These are phyloP conservation scores for Neurospora sp. DNA, from an alignment of 495 filamentous ascomycete species.

Conservation along the genomic window DNA sequence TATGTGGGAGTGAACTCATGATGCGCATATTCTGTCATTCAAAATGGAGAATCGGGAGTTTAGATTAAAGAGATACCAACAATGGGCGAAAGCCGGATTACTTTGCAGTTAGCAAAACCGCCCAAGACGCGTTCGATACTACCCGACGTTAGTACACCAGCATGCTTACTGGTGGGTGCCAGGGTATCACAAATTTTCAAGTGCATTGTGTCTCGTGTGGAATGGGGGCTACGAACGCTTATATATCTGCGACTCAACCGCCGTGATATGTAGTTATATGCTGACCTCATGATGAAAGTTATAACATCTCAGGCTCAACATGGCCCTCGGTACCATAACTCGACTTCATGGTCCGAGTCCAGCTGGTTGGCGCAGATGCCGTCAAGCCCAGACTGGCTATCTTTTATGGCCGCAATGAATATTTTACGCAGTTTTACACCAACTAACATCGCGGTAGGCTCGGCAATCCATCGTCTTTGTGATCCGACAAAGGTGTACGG, in stretches of 20 bases:
- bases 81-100: neutral
- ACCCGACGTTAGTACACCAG: neutral
- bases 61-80: neutral
- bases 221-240: neutral
- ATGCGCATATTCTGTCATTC: neutral
- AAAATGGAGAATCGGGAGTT: neutral
- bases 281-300: neutral
- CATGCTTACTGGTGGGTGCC: neutral
- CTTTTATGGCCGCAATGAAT: neutral
- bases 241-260: neutral
- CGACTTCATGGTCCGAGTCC: neutral
- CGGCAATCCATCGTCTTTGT: neutral
- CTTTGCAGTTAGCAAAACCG: neutral
- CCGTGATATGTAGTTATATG: neutral
- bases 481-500: neutral
- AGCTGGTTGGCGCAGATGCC: neutral
- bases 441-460: neutral
- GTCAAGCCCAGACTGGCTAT: neutral
- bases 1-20: neutral
- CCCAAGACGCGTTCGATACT: neutral
- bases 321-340: neutral
- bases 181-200: neutral
- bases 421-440: neutral
- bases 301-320: neutral
- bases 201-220: neutral